A percentile compares a stretch with the other conserved stretches of the same genome.
These are phyloP conservation scores for Pseudocercospora vitis DNA, from an alignment of 2,329 filamentous ascomycete genomes.

Conservation along the genomic window DNA sequence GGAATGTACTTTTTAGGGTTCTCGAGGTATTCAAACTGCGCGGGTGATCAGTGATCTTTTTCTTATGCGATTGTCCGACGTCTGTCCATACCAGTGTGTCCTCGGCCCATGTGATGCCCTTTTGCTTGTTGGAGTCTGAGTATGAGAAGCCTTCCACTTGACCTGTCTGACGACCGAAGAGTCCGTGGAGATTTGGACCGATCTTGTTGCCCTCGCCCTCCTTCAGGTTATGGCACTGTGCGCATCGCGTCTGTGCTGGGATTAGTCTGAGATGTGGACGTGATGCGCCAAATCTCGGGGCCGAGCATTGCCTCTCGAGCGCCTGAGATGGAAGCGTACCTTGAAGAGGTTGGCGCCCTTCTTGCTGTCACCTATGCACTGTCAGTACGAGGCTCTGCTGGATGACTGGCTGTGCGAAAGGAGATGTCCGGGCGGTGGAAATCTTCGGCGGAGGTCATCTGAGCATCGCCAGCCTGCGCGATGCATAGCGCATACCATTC, in stretches of 20 bases:
- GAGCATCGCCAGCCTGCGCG: background rate
- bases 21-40: constrained; percentile 94
- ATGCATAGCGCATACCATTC: background rate
- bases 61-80: background rate
- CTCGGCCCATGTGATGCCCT: constrained; percentile 87
- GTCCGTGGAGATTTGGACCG: constrained; percentile 92
- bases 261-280: constrained; percentile 3
- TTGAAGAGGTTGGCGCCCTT: constrained; percentile 99
- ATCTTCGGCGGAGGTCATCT: background rate
- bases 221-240: constrained; percentile 97
- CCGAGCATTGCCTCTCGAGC: constrained; percentile 8
- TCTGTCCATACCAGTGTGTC: constrained; percentile 66
- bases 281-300: constrained; percentile 2
- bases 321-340: constrained; percentile 38
- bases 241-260: constrained; percentile 72
- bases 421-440: background rate
- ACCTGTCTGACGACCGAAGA: constrained; percentile 95
- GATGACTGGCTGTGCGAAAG: background rate
- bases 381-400: background rate
- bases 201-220: constrained; percentile 93
- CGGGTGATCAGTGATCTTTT: constrained; percentile 15
- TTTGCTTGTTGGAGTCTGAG: constrained; percentile 99
- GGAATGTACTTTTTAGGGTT: constrained; percentile 99
- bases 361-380: constrained; percentile 73
- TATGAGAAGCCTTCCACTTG: constrained; percentile 90